phyloP scores from a whole-genome alignment of 2,329 filamentous ascomycete genomes.

The Lasiodiplodia sp. region DNA sequence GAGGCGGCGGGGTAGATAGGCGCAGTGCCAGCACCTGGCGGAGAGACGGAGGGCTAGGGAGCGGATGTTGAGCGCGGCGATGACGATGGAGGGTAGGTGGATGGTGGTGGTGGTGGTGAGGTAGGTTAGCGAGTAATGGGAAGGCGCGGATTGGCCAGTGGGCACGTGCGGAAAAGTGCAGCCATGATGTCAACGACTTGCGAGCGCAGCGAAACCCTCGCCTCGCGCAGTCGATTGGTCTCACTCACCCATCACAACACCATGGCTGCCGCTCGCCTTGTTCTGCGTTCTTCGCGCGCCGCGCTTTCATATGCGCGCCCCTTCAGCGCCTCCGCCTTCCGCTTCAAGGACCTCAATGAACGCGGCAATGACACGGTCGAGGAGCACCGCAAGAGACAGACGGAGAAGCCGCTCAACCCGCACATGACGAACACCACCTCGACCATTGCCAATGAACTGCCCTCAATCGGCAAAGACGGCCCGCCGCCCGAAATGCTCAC shows the following conservation, averaged over 20 bases:
- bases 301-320: constrained; percentile 43
- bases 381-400: constrained; percentile 63
- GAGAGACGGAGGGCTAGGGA: not conserved
- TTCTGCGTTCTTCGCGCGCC: constrained; percentile 55
- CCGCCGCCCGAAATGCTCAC: constrained; percentile 67
- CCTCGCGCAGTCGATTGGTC: not conserved
- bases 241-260: constrained; percentile 11
- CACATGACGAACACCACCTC: constrained; percentile 70
- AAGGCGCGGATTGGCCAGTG: constrained; percentile 11
- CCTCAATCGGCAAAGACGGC: constrained; percentile 63
- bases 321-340: constrained; percentile 48
- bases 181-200: constrained; percentile 29
- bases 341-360: constrained; percentile 55
- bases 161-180: constrained; percentile 16
- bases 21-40: not conserved
- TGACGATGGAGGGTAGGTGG: not conserved
- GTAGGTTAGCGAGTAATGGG: constrained; percentile 4
- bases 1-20: not conserved
- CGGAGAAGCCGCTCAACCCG: constrained; percentile 65
- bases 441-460: constrained; percentile 69
- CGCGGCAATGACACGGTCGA: constrained; percentile 61
- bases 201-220: constrained; percentile 1
- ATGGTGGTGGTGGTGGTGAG: not conserved
- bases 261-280: constrained; percentile 57
- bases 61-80: not conserved